These are phyloP conservation scores for Fusarium sp. DNA, from an alignment of 2,329 filamentous ascomycete genomes.

Conservation along the genomic window DNA sequence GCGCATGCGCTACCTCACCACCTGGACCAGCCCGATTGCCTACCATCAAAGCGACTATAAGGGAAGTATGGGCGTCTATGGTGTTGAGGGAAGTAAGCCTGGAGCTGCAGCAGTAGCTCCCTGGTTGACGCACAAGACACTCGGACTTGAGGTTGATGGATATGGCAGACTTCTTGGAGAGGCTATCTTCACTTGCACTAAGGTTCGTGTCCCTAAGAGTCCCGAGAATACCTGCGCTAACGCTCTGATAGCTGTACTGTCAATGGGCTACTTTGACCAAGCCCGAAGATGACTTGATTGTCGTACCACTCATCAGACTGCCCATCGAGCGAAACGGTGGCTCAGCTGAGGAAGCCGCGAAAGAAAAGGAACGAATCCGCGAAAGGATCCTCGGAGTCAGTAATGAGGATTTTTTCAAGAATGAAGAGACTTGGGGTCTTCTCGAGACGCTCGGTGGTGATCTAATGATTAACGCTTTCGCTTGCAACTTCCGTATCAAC, in stretches of 20 bases:
- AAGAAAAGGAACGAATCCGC: not conserved
- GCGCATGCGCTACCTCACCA: not conserved
- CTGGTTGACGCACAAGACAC: not conserved
- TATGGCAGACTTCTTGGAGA: not conserved
- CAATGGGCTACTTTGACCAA: not conserved
- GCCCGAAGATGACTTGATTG: not conserved
- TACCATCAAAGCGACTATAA: accelerated
- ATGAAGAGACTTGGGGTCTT: not conserved
- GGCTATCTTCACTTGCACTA: not conserved
- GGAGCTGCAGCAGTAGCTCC: not conserved
- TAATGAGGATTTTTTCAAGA: not conserved
- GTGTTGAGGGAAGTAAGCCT: not conserved
- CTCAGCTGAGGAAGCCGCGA: not conserved
- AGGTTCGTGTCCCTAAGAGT: not conserved
- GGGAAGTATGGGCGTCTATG: not conserved
- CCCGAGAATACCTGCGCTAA: too few species aligned
- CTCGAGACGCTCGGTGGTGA: not conserved
- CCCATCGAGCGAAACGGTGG: not conserved
- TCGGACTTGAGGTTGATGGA: not conserved
- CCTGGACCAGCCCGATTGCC: not conserved
- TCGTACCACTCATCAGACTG: not conserved
- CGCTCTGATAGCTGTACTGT: not conserved
- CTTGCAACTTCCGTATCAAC: not conserved
- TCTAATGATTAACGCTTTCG: not conserved
- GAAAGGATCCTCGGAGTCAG: not conserved